Evolutionary conservation across 805 yeast species (phyloP).

Genomic region (Wickerhamomyces sydowiorum): DNA sequence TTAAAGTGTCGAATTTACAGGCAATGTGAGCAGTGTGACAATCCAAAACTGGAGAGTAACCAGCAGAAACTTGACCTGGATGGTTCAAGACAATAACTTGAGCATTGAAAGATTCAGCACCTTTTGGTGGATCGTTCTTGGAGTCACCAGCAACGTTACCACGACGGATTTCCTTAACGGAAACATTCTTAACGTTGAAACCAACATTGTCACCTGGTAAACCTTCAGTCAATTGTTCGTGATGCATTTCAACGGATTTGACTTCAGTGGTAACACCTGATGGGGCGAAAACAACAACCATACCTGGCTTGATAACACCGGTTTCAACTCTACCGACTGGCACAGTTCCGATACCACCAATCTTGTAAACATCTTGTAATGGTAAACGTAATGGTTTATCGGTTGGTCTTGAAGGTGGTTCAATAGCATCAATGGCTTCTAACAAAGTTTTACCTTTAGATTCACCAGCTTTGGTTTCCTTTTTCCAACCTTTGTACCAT

Average conservation of each 20-base stretch:
- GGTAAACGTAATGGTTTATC: constrained; percentile 91
- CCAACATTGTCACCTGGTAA: constrained; percentile 92
- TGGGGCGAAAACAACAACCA: constrained; percentile 88
- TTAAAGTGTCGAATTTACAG: constrained; percentile 75
- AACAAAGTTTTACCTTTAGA: constrained; percentile 77
- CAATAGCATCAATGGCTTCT: constrained; percentile 85
- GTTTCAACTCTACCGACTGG: constrained; percentile 96
- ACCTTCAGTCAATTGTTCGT: constrained; percentile 82
- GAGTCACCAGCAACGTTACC: constrained; percentile 94
- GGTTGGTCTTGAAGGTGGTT: constrained; percentile 80
- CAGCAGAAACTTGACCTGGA: constrained; percentile 91
- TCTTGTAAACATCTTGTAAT: constrained; percentile 90
- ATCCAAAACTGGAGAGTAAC: constrained; percentile 89
- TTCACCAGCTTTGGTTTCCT: constrained; percentile 78
- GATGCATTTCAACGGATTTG: constrained; percentile 92
- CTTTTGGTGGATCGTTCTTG: constrained; percentile 89
- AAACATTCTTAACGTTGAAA: constrained; percentile 91
- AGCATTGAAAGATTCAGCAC: constrained; percentile 77
- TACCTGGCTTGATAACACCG: constrained; percentile 90
- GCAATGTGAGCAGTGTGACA: constrained; percentile 95
- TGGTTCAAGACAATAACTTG: constrained; percentile 89
- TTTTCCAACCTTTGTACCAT: constrained; percentile 91
- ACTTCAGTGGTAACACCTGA: constrained; percentile 91
- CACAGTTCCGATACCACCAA: constrained; percentile 92
- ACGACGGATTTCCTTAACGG: constrained; percentile 89